Conservation (phyloP, 257 asterid genomes). For the Solanum phureja region DNA sequence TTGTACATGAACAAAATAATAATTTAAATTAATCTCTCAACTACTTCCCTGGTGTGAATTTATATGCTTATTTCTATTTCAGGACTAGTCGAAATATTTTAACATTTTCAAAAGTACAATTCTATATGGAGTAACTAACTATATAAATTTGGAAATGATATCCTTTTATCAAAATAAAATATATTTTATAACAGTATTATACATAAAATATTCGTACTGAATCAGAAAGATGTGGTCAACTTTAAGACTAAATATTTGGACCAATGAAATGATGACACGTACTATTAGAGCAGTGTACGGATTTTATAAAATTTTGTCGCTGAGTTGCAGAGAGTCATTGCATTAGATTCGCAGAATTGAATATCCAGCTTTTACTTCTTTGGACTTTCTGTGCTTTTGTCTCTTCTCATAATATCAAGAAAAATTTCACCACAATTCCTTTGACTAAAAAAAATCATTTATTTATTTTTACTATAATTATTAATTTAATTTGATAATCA, state of each 20-base stretch:
- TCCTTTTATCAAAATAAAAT: background rate
- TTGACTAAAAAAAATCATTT: background rate
- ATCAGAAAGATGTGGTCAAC: constrained; percentile 2
- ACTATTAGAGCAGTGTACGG: constrained; percentile 5
- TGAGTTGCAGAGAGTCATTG: background rate
- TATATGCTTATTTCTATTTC: background rate
- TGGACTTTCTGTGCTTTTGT: background rate
- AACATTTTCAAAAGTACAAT: background rate
- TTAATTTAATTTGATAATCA: too few species aligned
- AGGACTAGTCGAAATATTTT: background rate
- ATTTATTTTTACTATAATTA: too few species aligned
- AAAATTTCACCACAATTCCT: background rate
- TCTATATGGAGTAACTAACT: background rate
- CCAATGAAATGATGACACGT: constrained; percentile 7
- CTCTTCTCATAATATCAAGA: background rate
- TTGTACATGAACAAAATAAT: background rate
- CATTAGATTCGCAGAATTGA: background rate
- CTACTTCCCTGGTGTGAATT: background rate
- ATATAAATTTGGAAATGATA: background rate
- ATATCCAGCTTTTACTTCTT: background rate
- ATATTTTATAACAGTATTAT: background rate
- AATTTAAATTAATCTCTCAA: background rate
- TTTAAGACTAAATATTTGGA: background rate
- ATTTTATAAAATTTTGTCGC: background rate
- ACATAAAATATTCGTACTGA: background rate